phyloP scores from a whole-genome alignment of 805 yeast genomes.

The Cyberlindnera euphorbiiphila region DNA sequence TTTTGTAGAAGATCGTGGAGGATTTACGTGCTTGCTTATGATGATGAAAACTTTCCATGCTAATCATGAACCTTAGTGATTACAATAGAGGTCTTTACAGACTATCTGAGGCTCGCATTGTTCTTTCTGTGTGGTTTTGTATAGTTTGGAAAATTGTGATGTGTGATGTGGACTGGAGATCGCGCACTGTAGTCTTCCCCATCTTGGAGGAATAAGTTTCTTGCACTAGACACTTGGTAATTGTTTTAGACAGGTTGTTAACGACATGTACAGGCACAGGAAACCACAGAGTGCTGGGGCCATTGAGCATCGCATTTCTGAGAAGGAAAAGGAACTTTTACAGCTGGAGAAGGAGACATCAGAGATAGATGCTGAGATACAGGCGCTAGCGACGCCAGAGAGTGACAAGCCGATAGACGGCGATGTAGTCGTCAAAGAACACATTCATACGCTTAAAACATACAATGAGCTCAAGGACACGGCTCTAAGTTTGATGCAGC shows the following conservation, averaged over 20 bases:
- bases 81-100: conserved; percentile 17
- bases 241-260: too few relatives aligned
- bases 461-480: conserved; percentile 64
- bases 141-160: too few relatives aligned
- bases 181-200: too few relatives aligned
- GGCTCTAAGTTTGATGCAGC: conserved; percentile 50
- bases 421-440: conserved; percentile 43
- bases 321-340: conserved; percentile 8
- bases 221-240: too few relatives aligned
- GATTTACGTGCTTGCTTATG: conserved; percentile 25
- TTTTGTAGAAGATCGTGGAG: too few relatives aligned
- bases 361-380: conserved; percentile 10
- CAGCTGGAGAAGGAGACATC: conserved; percentile 7
- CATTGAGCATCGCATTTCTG: conserved; percentile 10
- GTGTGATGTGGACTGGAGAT: too few relatives aligned
- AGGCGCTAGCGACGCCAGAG: conserved; percentile 5
- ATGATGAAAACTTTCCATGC: conserved; percentile 27
- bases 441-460: conserved; percentile 47
- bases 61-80: conserved; percentile 26
- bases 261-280: conserved; percentile 11
- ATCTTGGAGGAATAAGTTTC: too few relatives aligned
- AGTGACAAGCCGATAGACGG: conserved; percentile 32
- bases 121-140: conserved; percentile 3
- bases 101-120: conserved; percentile 20
- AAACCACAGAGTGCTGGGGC: conserved; percentile 4